These are phyloP conservation scores for Heimioporus sp. DNA, from an alignment of 768 basidiomycete genomes.

Conservation along the genomic window DNA sequence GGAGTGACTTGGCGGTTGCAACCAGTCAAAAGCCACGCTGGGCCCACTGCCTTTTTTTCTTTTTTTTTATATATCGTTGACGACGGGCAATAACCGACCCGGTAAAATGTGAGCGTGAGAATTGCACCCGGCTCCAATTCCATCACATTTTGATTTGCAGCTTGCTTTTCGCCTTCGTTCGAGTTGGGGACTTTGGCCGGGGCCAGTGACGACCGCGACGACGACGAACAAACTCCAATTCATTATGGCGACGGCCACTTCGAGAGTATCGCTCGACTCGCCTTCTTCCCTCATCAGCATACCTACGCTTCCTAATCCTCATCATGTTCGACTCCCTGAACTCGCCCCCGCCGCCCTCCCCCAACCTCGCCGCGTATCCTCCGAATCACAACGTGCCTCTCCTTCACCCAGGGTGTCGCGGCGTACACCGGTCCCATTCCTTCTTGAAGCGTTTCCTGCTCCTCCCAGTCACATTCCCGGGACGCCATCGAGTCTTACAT, in stretches of 20 bases:
- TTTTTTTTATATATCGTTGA: too few relatives aligned
- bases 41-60: too few relatives aligned
- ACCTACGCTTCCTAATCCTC: constrained; percentile 15
- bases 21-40: too few relatives aligned
- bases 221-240: constrained; percentile 3
- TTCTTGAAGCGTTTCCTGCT: constrained; percentile 37
- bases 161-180: constrained; percentile 18
- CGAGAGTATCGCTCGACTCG: constrained; percentile 19
- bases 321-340: constrained; percentile 10
- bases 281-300: constrained; percentile 5
- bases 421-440: constrained; percentile 32
- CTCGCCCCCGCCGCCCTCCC: constrained; percentile 2
- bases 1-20: neutral
- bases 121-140: constrained; percentile 12
- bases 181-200: constrained; percentile 5
- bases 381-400: constrained; percentile 27
- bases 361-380: constrained; percentile 23
- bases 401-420: constrained; percentile 27
- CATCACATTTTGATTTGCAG: constrained; percentile 14
- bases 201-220: constrained; percentile 15
- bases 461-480: constrained; percentile 35
- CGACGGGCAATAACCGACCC: constrained; percentile 12
- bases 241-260: constrained; percentile 17
- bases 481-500: constrained; percentile 12
- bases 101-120: constrained; percentile 22